Conservation (phyloP, 148 eudicot species). For the Vaccinium myrtillus region DNA sequence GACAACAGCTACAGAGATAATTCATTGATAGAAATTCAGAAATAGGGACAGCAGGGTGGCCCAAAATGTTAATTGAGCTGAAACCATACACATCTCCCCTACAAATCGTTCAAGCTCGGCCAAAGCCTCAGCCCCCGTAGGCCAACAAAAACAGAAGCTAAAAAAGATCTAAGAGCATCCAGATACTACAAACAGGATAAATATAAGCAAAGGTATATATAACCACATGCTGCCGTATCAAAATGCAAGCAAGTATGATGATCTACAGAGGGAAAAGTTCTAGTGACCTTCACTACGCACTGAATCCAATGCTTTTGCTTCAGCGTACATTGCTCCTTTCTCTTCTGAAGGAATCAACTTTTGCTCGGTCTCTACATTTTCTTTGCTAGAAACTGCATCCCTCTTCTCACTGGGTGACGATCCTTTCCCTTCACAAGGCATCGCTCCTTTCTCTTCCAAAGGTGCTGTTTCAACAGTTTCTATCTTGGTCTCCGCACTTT, state of each 20-base stretch:
- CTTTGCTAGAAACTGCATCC: no score
- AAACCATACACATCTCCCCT: background rate
- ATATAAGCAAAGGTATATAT: background rate
- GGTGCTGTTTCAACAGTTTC: background rate
- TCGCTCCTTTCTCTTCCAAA: slow-evolving; percentile 9
- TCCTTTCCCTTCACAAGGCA: background rate
- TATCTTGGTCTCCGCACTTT: slow-evolving; percentile 15
- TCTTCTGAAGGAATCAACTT: background rate
- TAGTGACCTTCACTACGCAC: slow-evolving; percentile 2
- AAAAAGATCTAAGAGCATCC: background rate
- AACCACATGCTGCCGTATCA: background rate
- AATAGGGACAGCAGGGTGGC: background rate
- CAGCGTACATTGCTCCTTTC: background rate
- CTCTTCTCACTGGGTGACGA: background rate
- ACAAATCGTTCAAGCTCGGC: background rate
- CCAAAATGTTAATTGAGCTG: background rate
- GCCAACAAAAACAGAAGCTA: background rate
- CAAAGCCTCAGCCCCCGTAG: background rate
- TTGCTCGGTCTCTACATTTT: no score
- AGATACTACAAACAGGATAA: background rate
- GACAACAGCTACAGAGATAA: background rate
- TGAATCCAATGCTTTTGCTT: background rate
- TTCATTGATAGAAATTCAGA: background rate
- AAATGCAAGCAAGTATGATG: background rate
- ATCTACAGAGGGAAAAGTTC: background rate